Evolutionary conservation across 2,329 filamentous ascomycete genomes (phyloP).

Genomic region (Sarocladium oryzae): DNA sequence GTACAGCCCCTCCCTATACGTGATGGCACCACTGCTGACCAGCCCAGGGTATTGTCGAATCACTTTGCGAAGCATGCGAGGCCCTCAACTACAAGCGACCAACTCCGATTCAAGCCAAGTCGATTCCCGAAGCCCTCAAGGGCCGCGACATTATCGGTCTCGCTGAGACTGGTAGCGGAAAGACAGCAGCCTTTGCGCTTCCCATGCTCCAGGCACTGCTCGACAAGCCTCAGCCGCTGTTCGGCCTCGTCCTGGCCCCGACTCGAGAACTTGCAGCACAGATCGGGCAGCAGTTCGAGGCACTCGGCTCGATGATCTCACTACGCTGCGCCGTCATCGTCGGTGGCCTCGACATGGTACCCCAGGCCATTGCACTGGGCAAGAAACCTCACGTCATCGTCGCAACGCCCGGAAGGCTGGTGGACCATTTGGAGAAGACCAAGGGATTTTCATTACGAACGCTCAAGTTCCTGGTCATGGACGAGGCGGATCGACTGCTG

Average conservation of each 20-base stretch:
- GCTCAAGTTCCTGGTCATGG: constrained; percentile 87
- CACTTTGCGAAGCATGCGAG: constrained; percentile 82
- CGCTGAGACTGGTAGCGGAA: constrained; percentile 92
- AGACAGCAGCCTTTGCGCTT: constrained; percentile 90
- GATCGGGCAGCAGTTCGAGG: constrained; percentile 82
- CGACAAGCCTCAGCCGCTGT: constrained; percentile 78
- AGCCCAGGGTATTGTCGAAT: constrained; percentile 68
- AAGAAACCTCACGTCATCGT: constrained; percentile 95
- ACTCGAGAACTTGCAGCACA: constrained; percentile 92
- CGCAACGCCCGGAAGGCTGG: constrained; percentile 79
- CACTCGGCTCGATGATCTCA: constrained; percentile 79
- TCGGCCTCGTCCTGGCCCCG: constrained; percentile 84
- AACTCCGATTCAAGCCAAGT: constrained; percentile 81
- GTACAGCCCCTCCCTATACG: constrained; percentile 9
- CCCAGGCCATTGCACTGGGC: constrained; percentile 83
- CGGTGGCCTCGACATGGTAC: constrained; percentile 92
- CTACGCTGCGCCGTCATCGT: constrained; percentile 82
- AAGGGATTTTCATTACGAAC: constrained; percentile 84
- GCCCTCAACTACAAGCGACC: constrained; percentile 76
- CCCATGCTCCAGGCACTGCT: constrained; percentile 89
- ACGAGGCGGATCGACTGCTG: constrained; percentile 85
- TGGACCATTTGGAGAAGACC: constrained; percentile 94
- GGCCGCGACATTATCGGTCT: constrained; percentile 86
- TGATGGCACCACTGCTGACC: constrained; percentile 11
- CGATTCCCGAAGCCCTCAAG: constrained; percentile 74